Conservation (phyloP, 495 filamentous ascomycete genomes). For the Penicillium parvum region DNA sequence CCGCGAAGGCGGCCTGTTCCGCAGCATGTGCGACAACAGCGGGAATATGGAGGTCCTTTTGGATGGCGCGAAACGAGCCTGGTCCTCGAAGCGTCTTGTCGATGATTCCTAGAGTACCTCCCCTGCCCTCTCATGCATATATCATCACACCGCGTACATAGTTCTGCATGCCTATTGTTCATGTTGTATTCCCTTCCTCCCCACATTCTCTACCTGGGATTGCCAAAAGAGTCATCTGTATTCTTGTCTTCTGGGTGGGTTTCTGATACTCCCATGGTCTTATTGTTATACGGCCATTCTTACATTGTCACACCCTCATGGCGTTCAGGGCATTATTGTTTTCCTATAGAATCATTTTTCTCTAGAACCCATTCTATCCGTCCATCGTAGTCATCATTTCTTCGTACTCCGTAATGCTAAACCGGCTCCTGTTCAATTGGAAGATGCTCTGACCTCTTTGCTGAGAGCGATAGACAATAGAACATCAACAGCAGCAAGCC, state of each 20-base stretch:
- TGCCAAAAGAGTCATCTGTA: constrained; percentile 11
- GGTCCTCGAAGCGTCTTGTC: constrained; percentile 49
- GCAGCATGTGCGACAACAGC: constrained; percentile 91
- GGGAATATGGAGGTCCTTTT: constrained; percentile 73
- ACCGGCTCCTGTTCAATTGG: too few relatives aligned
- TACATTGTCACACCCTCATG: constrained; percentile 7
- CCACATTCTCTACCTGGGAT: not conserved
- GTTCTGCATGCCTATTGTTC: not conserved
- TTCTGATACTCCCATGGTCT: too few relatives aligned
- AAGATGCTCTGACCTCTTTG: too few relatives aligned
- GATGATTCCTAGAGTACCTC: constrained; percentile 39
- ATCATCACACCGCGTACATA: not conserved
- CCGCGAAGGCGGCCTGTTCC: constrained; percentile 67
- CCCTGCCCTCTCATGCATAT: not conserved
- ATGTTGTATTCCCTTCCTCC: not conserved
- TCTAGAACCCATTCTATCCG: not conserved
- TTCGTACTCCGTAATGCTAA: too few relatives aligned
- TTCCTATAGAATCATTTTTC: too few relatives aligned
- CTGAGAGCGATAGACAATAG: too few relatives aligned
- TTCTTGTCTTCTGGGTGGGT: constrained; percentile 4
- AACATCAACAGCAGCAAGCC: too few relatives aligned
- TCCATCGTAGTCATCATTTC: not conserved
- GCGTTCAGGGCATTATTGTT: constrained; percentile 5
- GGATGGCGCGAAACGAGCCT: constrained; percentile 73
- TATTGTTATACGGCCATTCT: constrained; percentile 7